A percentile compares a stretch with the other conserved stretches of the same genome.
Conservation (phyloP, 2,329 filamentous ascomycete species). For the Colletotrichum sp. region DNA sequence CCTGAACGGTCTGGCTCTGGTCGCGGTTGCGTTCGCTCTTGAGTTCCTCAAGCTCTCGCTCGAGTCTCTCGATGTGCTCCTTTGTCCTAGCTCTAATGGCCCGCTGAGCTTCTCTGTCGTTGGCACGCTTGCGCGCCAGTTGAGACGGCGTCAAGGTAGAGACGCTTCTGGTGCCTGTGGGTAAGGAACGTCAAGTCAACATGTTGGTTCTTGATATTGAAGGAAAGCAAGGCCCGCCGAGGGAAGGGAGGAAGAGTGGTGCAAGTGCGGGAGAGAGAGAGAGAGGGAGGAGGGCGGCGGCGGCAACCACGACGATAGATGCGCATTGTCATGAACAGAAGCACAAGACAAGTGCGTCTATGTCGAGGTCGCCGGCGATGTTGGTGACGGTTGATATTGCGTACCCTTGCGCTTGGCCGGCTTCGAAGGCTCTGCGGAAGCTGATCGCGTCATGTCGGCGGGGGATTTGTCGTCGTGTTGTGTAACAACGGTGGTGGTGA, state of each 20-base stretch:
- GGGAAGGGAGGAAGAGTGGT: neutral
- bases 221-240: neutral
- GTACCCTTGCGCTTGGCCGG: conserved; percentile 52
- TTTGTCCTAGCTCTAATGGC: conserved; percentile 88
- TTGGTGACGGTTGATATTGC: conserved; percentile 2
- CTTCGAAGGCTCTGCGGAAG: conserved; percentile 48
- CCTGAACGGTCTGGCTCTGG: conserved; percentile 55
- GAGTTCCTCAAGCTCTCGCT: conserved; percentile 77
- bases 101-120: conserved; percentile 89
- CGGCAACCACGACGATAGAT: neutral
- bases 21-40: conserved; percentile 53
- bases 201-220: neutral
- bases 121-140: conserved; percentile 87
- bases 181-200: neutral
- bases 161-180: conserved; percentile 72
- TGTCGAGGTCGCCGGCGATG: neutral
- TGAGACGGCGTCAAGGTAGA: conserved; percentile 88
- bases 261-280: neutral
- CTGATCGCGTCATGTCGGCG: conserved; percentile 42
- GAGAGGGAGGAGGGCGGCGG: neutral
- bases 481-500: conserved; percentile 10
- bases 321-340: neutral
- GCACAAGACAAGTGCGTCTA: neutral
- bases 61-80: conserved; percentile 80
- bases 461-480: conserved; percentile 15